These are phyloP conservation scores for Hanseniaspora uvarum DNA, from an alignment of 1,139 yeast species.

Conservation along the genomic window DNA sequence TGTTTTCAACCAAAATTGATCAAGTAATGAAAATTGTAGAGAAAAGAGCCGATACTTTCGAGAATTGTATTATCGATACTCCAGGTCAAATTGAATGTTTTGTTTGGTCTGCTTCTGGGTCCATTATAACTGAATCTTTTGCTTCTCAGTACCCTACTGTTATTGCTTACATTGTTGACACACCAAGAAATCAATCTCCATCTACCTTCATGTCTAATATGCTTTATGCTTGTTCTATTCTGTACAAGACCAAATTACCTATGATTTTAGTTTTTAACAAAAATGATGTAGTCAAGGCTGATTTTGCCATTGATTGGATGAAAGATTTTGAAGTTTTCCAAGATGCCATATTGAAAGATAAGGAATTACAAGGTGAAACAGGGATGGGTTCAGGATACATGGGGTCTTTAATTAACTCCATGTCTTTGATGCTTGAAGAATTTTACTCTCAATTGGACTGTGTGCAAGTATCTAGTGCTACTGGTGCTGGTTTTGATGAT, in stretches of 20 bases:
- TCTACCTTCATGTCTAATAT: constrained; percentile 96
- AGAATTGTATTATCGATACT: constrained; percentile 82
- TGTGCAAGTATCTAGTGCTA: constrained; percentile 80
- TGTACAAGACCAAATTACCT: constrained; percentile 91
- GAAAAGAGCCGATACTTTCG: constrained; percentile 54
- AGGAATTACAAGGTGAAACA: constrained; percentile 49
- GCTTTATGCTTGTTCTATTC: constrained; percentile 94
- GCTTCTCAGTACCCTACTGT: constrained; percentile 95
- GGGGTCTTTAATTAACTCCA: constrained; percentile 85
- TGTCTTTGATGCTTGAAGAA: constrained; percentile 94
- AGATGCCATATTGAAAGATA: constrained; percentile 54
- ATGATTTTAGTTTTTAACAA: constrained; percentile 95
- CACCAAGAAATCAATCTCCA: constrained; percentile 88
- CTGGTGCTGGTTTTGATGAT: constrained; percentile 91
- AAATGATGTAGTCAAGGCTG: constrained; percentile 76
- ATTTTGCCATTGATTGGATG: constrained; percentile 96
- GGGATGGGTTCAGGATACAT: constrained; percentile 82
- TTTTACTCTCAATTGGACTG: constrained; percentile 88
- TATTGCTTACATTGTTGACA: constrained; percentile 89
- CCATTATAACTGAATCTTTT: constrained; percentile 91
- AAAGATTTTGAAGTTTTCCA: constrained; percentile 90
- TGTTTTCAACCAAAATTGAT: constrained; percentile 90
- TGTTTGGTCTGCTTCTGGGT: constrained; percentile 94
- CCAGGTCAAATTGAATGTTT: constrained; percentile 99
- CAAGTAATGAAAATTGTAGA: constrained; percentile 83